Evolutionary conservation across 2,329 filamentous ascomycete species (phyloP).

Genomic region (Colletotrichum phormii): DNA sequence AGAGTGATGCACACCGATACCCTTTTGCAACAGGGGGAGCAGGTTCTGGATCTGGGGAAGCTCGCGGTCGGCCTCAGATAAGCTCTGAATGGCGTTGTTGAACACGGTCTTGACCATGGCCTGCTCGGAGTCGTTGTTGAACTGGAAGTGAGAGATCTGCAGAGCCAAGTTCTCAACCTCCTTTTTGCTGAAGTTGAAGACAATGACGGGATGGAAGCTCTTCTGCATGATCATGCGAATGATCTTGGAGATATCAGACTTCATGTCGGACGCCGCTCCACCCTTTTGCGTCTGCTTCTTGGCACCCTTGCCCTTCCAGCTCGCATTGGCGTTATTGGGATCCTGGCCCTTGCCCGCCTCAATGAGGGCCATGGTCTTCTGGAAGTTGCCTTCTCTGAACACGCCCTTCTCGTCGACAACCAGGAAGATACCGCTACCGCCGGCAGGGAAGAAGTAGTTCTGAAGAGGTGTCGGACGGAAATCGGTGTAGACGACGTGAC

Average conservation of each 20-base stretch:
- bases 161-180: slow-evolving; percentile 94
- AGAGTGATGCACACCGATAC: slow-evolving; percentile 97
- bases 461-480: slow-evolving; percentile 96
- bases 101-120: slow-evolving; percentile 95
- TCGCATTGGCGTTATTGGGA: slow-evolving; percentile 81
- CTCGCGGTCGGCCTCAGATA: slow-evolving; percentile 90
- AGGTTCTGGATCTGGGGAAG: slow-evolving; percentile 93
- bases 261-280: slow-evolving; percentile 70
- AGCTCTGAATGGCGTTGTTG: slow-evolving; percentile 88
- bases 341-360: slow-evolving; percentile 89
- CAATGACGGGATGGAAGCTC: slow-evolving; percentile 97
- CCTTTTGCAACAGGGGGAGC: slow-evolving; percentile 86
- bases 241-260: slow-evolving; percentile 94
- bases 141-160: slow-evolving; percentile 85
- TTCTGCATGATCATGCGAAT: slow-evolving; percentile 99
- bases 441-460: slow-evolving; percentile 96
- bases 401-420: slow-evolving; percentile 97
- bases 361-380: slow-evolving; percentile 92
- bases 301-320: slow-evolving; percentile 87
- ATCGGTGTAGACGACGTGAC: slow-evolving; percentile 98
- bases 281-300: slow-evolving; percentile 94
- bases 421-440: slow-evolving; percentile 91
- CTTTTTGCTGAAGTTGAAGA: slow-evolving; percentile 99
- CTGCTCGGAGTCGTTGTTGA: slow-evolving; percentile 97
- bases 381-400: slow-evolving; percentile 97